Percentiles rank a stretch among this genome's conserved stretches.
phyloP scores from a whole-genome alignment of 179 eudicot species.

The Beta lomatogona region DNA sequence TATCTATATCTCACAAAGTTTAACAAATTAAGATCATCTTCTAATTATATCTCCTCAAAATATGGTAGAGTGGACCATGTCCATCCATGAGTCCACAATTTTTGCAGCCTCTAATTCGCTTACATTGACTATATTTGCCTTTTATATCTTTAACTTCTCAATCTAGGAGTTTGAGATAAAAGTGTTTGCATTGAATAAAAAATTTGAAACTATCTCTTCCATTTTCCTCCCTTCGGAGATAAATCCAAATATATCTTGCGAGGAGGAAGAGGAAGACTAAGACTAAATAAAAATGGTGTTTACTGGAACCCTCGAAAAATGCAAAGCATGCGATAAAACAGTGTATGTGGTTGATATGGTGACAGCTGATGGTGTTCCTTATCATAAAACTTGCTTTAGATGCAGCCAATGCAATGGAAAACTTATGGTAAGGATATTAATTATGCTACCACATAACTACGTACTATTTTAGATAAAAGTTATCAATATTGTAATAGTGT shows the following conservation, averaged over 20 bases:
- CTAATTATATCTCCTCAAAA: conserved; percentile 23
- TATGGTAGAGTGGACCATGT: not conserved
- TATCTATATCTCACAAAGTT: not conserved
- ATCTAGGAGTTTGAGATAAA: not conserved
- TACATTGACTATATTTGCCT: not conserved
- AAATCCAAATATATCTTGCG: not conserved
- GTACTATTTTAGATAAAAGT: not conserved
- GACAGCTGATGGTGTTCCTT: conserved; percentile 67
- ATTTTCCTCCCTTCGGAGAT: conserved; percentile 25
- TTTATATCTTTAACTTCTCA: not conserved
- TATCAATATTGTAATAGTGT: not conserved
- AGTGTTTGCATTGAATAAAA: conserved; percentile 11
- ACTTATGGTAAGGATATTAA: conserved; percentile 44
- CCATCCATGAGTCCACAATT: conserved; percentile 18
- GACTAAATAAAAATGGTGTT: conserved; percentile 42
- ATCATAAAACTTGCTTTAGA: conserved; percentile 73
- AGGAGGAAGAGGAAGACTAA: conserved; percentile 27
- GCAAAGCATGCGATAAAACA: conserved; percentile 78
- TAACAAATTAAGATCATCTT: not conserved
- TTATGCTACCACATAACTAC: not conserved
- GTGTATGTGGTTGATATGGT: conserved; percentile 72
- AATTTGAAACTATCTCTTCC: conserved; percentile 8
- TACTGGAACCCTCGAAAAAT: conserved; percentile 72
- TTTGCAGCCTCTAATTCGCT: conserved; percentile 17
- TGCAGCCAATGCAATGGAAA: conserved; percentile 75